Percentiles rank a stretch among this genome's conserved stretches.
phyloP scores from a whole-genome alignment of 768 basidiomycete genomes.

The Auriscalpium vulgare region DNA sequence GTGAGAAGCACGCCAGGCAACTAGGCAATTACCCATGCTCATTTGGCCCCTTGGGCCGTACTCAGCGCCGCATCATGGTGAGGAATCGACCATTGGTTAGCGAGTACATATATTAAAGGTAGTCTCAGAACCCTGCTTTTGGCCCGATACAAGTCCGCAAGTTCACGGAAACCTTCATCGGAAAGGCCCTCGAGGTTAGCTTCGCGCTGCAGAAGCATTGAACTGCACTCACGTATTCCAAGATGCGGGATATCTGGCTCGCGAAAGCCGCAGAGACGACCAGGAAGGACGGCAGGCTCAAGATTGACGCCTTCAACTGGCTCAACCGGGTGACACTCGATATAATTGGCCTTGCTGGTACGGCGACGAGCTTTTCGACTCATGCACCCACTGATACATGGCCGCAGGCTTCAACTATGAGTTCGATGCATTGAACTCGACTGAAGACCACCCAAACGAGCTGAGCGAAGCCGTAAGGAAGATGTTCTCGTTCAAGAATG shows the following conservation, averaged over 20 bases:
- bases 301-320: slow-evolving; percentile 14
- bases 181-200: neutral
- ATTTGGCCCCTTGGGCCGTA: too few species aligned
- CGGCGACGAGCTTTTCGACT: neutral
- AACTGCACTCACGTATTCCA: neutral
- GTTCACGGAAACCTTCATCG: slow-evolving; percentile 1
- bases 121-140: slow-evolving; percentile 2
- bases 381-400: too few species aligned
- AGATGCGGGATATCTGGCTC: slow-evolving; percentile 25
- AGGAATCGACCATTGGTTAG: too few species aligned
- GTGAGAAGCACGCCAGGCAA: neutral
- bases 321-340: slow-evolving; percentile 17
- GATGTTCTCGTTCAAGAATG: slow-evolving; percentile 16
- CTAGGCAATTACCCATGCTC: too few species aligned
- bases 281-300: slow-evolving; percentile 3
- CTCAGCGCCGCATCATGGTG: slow-evolving; percentile 2
- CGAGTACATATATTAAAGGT: neutral
- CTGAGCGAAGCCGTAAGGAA: slow-evolving; percentile 27
- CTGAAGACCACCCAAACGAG: slow-evolving; percentile 20
- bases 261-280: slow-evolving; percentile 7
- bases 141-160: slow-evolving; percentile 1
- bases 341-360: slow-evolving; percentile 20
- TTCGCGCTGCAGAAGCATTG: neutral
- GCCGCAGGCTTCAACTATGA: slow-evolving; percentile 30
- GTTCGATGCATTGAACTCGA: slow-evolving; percentile 25